A percentile compares a stretch with the other conserved stretches of the same genome.
Evolutionary conservation across 768 basidiomycete genomes (phyloP).

Genomic region (Serendipita vermifera): DNA sequence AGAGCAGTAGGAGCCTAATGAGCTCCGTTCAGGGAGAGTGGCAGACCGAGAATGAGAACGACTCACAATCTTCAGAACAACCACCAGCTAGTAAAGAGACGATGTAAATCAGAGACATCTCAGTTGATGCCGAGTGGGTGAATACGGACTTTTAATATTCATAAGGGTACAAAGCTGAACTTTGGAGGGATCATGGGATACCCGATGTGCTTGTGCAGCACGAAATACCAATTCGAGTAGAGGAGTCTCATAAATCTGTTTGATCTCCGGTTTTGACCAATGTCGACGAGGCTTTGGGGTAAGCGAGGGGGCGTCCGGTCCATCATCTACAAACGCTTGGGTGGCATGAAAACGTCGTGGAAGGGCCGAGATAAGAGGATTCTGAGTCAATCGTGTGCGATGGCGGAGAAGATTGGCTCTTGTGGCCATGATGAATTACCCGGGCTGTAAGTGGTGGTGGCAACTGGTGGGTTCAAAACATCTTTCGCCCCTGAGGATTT

Average conservation of each 20-base stretch:
- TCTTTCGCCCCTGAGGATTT: no score
- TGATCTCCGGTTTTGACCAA: constrained; percentile 72
- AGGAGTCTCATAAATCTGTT: constrained; percentile 72
- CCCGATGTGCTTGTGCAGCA: constrained; percentile 72
- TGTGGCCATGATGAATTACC: no score
- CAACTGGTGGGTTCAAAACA: no score
- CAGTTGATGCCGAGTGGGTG: neutral
- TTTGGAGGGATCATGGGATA: constrained; percentile 76
- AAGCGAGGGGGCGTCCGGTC: neutral
- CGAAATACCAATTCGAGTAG: constrained; percentile 81
- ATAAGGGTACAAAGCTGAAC: constrained; percentile 94
- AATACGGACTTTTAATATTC: constrained; percentile 96
- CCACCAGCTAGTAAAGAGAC: constrained; percentile 59
- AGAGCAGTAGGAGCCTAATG: constrained; percentile 85
- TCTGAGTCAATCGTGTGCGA: no score
- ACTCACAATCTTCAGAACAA: constrained; percentile 87
- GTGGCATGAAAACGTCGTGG: no score
- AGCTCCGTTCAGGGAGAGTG: constrained; percentile 11
- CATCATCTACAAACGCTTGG: neutral
- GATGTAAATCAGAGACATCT: neutral
- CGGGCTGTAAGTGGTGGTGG: no score
- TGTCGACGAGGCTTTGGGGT: constrained; percentile 36
- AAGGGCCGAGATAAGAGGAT: no score
- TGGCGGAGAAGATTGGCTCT: no score
- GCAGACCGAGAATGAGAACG: constrained; percentile 10